Evolutionary conservation across 345 rosid genomes (phyloP), one percentile per base, ranked within the genome.

Genomic region (Populus simonii): DNA sequence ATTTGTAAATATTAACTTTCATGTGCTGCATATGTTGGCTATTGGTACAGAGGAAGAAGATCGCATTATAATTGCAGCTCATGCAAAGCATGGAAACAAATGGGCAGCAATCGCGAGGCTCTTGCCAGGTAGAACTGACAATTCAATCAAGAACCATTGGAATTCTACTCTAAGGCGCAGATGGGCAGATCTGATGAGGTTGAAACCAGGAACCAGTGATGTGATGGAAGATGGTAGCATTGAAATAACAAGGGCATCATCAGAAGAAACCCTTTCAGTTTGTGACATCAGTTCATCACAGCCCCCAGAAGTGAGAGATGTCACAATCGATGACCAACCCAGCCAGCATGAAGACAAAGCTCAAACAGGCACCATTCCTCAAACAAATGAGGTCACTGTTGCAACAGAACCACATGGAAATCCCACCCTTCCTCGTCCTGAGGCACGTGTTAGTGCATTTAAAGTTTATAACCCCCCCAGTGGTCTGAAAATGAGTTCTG

Each of bases 121-220:
- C 62, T 78, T 95, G 67, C 92, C 98, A 0, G 98, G 97, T 33
- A 89, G 98, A 87, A 93, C 98, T 20, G 96, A 92, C 80, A 92
- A 92, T 74, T 92, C 98, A 20, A 94, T 94, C 75, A 93, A 93
- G 89, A 94, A 94, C 80, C 98, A 94, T 74, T 93, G 98, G 97
- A 90, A 91, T 88, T 92, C 96, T 15, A 89, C 98, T 1, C 86
- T 93, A 62, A 87, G 92, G 86, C 92, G 94, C 41, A 84, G 88
- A 78, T 79, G 81, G 74, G 25, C 78, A 18, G 89, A 83, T 23
- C 82, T 74, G 36, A 80, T 85, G 77, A 85, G 80, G 38, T 74
- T 59, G 79, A 82, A 62, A 67, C 83, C 67, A 15, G 79, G 16
- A 20, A 51, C 45, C 39, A 66, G 72, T 9, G 76, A 82, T 69